A percentile compares a stretch with the other conserved stretches of the same genome.
phyloP scores from a whole-genome alignment of 2,329 filamentous ascomycete species.

The Aureobasidium pullulans region DNA sequence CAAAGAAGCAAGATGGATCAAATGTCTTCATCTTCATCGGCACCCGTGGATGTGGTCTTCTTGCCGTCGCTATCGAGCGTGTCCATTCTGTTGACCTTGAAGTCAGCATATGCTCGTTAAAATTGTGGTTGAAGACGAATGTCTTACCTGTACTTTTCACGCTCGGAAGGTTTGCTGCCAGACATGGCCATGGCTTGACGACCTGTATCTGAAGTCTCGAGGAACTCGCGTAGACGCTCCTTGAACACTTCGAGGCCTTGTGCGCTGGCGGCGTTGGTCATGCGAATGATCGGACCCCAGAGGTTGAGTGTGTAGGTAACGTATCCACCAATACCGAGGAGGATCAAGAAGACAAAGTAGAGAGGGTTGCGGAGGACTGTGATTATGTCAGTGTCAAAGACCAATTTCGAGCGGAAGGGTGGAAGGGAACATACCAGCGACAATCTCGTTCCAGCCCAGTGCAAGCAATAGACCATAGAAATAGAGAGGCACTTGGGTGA shows the following conservation, averaged over 20 bases:
- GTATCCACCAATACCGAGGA: constrained; percentile 71
- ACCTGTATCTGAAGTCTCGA: constrained; percentile 79
- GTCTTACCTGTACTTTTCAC: constrained; percentile 4
- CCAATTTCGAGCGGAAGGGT: neutral
- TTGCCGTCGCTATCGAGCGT: constrained; percentile 36
- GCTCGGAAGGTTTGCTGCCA: constrained; percentile 8
- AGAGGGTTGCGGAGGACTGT: constrained; percentile 86
- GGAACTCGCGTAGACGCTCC: constrained; percentile 80
- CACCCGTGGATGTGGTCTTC: constrained; percentile 24
- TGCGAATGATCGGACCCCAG: constrained; percentile 91
- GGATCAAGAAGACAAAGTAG: constrained; percentile 81
- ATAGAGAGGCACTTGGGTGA: constrained; percentile 88
- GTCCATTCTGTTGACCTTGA: constrained; percentile 27
- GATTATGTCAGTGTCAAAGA: constrained; percentile 6
- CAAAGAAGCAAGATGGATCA: neutral
- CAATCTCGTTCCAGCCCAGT: constrained; percentile 97
- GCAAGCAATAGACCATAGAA: constrained; percentile 86
- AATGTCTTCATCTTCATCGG: constrained; percentile 25
- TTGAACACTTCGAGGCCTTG: constrained; percentile 91
- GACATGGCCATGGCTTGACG: constrained; percentile 76
- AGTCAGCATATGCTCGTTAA: neutral
- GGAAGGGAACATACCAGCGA: constrained; percentile 59
- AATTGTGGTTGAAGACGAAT: neutral
- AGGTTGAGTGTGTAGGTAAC: constrained; percentile 90
- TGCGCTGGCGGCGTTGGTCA: constrained; percentile 78